Base-by-base conservation (phyloP, 306 rosid species). In the Vigna unguiculata region DNA sequence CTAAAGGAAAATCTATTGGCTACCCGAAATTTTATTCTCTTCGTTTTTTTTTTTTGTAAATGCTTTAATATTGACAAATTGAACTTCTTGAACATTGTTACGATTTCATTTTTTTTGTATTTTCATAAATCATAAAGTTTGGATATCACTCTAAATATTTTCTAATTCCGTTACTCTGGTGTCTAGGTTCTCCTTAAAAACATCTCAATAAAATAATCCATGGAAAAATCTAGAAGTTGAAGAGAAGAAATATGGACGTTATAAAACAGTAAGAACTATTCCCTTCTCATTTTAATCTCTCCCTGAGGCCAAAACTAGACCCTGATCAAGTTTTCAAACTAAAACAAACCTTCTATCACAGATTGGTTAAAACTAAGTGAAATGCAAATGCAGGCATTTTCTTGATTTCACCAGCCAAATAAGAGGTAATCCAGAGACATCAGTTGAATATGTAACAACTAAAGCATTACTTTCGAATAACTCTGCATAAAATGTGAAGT, bases 401-500 rank as follows among this genome's bases (percentile, higher is more conserved):
- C 84, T 22, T 75, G 25, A 65, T 58, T 53, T 49, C 30, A 73
- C 54, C 69, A 53, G 12, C 30, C 17, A 36, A 49, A 21, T 52
- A 21, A 58, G 62, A 41, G 61, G 80, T 46, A 22, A 68, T 22
- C 43, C 55, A 51, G 69, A 48, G 48, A 69, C 48, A 74, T 62
- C 25, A 4, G 34, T 7, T 71, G 28, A 66, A 67, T 43, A 71
- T 41, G 6, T 40, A 45, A 48, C 52, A 45, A 55, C 14, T 68
- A 76, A 55, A 47, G 67, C 70, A 69, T 48, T 16, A 47, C 52
- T 73, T 41, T 55, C 58, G 9, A 61, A 43, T 46, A 72, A 65
- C 65, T 78, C 58, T 68, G 58, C 48, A 62, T 22, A 69, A 67
- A 30, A 57, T 17, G 78, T 63, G 49, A 19, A 64, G 20, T 28